These are phyloP conservation scores for Malbranchea zuffiana DNA, from an alignment of 2,329 filamentous ascomycete species.

Conservation along the genomic window DNA sequence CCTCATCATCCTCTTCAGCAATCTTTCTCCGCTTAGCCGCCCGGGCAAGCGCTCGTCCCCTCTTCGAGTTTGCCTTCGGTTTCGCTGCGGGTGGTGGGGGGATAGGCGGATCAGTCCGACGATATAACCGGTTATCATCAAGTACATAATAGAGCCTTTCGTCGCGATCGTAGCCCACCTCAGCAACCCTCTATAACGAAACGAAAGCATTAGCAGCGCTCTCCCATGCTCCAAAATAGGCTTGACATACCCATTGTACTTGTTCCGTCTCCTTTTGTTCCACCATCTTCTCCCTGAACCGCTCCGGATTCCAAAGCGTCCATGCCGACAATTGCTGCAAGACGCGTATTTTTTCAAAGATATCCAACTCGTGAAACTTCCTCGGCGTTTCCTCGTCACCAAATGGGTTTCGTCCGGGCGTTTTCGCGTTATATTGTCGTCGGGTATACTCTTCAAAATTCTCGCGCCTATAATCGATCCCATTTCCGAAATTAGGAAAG, in stretches of 20 bases:
- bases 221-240: background rate
- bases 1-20: slow-evolving; percentile 35
- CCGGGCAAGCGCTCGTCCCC: slow-evolving; percentile 51
- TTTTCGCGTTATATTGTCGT: slow-evolving; percentile 76
- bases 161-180: slow-evolving; percentile 69
- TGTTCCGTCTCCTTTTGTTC: slow-evolving; percentile 74
- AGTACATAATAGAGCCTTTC: slow-evolving; percentile 82
- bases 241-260: slow-evolving; percentile 59
- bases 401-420: slow-evolving; percentile 68
- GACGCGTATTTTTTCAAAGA: slow-evolving; percentile 66
- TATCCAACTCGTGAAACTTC: slow-evolving; percentile 70
- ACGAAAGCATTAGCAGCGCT: background rate
- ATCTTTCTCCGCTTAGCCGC: slow-evolving; percentile 61
- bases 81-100: slow-evolving; percentile 45
- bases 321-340: slow-evolving; percentile 83
- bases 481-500: background rate
- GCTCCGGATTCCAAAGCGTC: slow-evolving; percentile 77
- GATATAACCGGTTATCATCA: slow-evolving; percentile 88
- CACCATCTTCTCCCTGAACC: slow-evolving; percentile 74
- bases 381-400: slow-evolving; percentile 61
- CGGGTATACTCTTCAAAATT: slow-evolving; percentile 90
- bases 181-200: slow-evolving; percentile 33
- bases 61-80: slow-evolving; percentile 54
- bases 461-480: slow-evolving; percentile 50
- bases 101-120: slow-evolving; percentile 63